phyloP scores from a whole-genome alignment of 2,329 filamentous ascomycete genomes.

The Cladorrhinum sp. region DNA sequence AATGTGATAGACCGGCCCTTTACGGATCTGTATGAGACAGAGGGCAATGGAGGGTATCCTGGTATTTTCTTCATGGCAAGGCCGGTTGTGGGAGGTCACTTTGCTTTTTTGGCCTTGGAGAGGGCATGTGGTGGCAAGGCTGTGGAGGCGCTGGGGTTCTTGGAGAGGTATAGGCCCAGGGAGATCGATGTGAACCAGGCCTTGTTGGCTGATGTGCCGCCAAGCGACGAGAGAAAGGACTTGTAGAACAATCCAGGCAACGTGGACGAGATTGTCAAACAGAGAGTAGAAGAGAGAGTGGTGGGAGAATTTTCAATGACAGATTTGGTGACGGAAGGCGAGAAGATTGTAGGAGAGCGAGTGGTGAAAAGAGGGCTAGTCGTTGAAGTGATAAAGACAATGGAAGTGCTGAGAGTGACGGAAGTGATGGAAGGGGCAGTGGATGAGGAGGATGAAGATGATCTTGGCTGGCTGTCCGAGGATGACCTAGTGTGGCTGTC shows the following conservation, averaged over 20 bases:
- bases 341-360: too few species aligned
- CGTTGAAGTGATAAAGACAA: too few species aligned
- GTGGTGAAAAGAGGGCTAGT: too few species aligned
- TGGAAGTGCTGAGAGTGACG: too few species aligned
- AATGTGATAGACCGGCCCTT: conserved; percentile 60
- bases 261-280: not conserved
- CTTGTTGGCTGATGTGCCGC: conserved; percentile 22
- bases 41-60: conserved; percentile 72
- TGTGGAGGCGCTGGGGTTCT: conserved; percentile 52
- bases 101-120: conserved; percentile 78
- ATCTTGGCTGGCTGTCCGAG: too few species aligned
- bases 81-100: conserved; percentile 82
- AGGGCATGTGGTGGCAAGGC: conserved; percentile 72
- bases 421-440: too few species aligned
- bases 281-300: too few species aligned
- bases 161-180: conserved; percentile 38
- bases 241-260: not conserved
- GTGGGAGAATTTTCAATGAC: too few species aligned
- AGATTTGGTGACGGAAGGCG: too few species aligned
- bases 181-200: conserved; percentile 36
- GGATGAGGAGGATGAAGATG: not conserved
- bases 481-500: too few species aligned
- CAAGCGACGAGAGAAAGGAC: not conserved
- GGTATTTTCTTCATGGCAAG: conserved; percentile 74
- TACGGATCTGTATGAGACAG: conserved; percentile 79